Percentiles rank a stretch among this genome's conserved stretches.
Evolutionary conservation across 495 filamentous ascomycete genomes (phyloP).

Genomic region (Pseudevernia furfuracea): DNA sequence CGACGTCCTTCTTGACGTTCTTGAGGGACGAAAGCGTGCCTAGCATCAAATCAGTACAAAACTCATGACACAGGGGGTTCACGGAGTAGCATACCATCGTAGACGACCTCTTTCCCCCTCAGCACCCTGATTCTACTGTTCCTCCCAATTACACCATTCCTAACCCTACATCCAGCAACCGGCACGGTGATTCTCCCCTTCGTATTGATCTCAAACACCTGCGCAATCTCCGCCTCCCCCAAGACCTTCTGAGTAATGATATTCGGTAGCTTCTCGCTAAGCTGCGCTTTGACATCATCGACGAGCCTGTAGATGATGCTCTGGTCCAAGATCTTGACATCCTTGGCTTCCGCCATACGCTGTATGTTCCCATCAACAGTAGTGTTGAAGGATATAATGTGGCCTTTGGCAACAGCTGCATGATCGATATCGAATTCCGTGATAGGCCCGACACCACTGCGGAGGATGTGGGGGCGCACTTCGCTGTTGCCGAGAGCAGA

Average conservation of each 20-base stretch:
- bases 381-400: conserved; percentile 83
- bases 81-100: conserved; percentile 57
- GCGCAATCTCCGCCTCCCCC: conserved; percentile 80
- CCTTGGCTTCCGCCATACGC: conserved; percentile 56
- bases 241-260: conserved; percentile 57
- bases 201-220: conserved; percentile 75
- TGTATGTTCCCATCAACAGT: conserved; percentile 58
- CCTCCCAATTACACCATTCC: conserved; percentile 64
- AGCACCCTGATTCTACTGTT: conserved; percentile 61
- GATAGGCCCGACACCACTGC: conserved; percentile 68
- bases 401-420: conserved; percentile 58
- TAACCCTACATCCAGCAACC: conserved; percentile 82
- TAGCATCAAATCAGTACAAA: conserved; percentile 28
- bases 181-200: conserved; percentile 59
- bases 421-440: conserved; percentile 86
- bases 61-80: background rate
- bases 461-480: conserved; percentile 67
- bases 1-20: conserved; percentile 83
- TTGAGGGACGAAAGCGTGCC: conserved; percentile 74
- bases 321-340: conserved; percentile 72
- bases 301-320: conserved; percentile 89
- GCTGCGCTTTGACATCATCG: conserved; percentile 64
- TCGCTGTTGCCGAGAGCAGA: conserved; percentile 73
- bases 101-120: conserved; percentile 61
- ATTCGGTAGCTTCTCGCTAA: conserved; percentile 62